Evolutionary conservation across 176 grass and related monocot species (phyloP), one percentile per base, ranked within the genome.

Genomic region (Triticum timopheevii): DNA sequence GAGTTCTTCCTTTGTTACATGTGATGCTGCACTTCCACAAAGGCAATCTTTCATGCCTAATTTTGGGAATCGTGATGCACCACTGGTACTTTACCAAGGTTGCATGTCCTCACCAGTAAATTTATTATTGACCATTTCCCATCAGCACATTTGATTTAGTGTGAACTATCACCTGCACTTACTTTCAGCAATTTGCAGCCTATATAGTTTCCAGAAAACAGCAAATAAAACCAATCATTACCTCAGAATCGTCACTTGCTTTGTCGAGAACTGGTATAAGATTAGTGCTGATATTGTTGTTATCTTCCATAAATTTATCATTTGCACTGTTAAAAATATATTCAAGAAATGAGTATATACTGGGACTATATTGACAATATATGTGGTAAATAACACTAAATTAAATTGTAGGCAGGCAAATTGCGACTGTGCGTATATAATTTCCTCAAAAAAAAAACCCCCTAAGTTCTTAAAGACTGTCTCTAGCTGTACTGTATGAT

Each of bases 1-100:
- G 16, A 52, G 7, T 47, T 56, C 24, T 61, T 86, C 36, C 5
- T 84, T 76, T 65, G 70, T 45, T 80, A 72, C 73, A 68, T 68
- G 61, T n/a, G 13, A 25, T 27, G 30, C 50, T 67, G 75, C 27
- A 38, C 47, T 82, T 82, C 44, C 45, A 68, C 59, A 58, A 68
- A 67, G 24, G 19, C 25, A 40, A 38, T 28, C 73, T 22, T 86
- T 61, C 28, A 77, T 76, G 61, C 35, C 15, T 65, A 73, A 27
- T 81, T 87, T 63, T 3, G 8, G 47, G 67, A 74, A 64, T 65
- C 9, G 4, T 15, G 11, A 58, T 52, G 85, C 56, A 65, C 28
- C 24, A 77, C 11, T 36, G 24, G 47, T 78, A 61, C 5, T 69
- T 61, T n/a, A 49, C 7, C 65, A 72, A 77, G 27, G 42, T 30